Percentiles rank a stretch among this genome's conserved stretches.
Evolutionary conservation across 2,329 filamentous ascomycete species (phyloP).

Genomic region (Cladophialophora chaetospira): DNA sequence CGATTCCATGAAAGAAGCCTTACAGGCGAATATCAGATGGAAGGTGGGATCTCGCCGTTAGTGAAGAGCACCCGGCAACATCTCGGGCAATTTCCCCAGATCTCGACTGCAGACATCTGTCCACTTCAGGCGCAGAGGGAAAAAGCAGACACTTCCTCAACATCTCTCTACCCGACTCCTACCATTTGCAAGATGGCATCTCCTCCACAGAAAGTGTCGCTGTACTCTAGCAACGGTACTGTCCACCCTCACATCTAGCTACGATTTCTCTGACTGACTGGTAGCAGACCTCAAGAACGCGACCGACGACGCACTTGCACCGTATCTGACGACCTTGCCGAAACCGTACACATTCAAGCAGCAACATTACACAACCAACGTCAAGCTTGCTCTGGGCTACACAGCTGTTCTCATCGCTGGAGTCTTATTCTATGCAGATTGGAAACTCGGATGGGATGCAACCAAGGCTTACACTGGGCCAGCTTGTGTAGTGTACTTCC

Average conservation of each 20-base stretch:
- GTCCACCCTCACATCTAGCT: conserved; percentile 12
- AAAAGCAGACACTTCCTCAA: no score
- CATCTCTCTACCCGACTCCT: no score
- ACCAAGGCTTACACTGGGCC: conserved; percentile 79
- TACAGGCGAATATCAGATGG: no score
- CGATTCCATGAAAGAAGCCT: no score
- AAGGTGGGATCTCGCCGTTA: no score
- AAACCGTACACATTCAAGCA: conserved; percentile 66
- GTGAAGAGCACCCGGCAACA: no score
- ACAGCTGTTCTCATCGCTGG: conserved; percentile 75
- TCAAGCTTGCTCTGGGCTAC: conserved; percentile 83
- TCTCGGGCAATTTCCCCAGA: no score
- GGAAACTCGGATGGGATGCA: conserved; percentile 81
- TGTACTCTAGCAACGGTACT: conserved; percentile 50
- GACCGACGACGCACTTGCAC: conserved; percentile 88
- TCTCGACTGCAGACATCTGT: no score
- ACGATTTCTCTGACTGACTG: neutral
- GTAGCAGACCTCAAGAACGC: conserved; percentile 88
- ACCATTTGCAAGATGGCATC: conserved; percentile 2
- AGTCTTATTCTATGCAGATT: conserved; percentile 87
- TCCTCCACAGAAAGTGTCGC: conserved; percentile 42
- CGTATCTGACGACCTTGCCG: conserved; percentile 88
- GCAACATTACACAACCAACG: conserved; percentile 76
- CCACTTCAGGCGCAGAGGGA: no score
- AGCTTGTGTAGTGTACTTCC: conserved; percentile 77